phyloP scores from a whole-genome alignment of 129 eudicot genomes.

The Pulicaria dysenterica region DNA sequence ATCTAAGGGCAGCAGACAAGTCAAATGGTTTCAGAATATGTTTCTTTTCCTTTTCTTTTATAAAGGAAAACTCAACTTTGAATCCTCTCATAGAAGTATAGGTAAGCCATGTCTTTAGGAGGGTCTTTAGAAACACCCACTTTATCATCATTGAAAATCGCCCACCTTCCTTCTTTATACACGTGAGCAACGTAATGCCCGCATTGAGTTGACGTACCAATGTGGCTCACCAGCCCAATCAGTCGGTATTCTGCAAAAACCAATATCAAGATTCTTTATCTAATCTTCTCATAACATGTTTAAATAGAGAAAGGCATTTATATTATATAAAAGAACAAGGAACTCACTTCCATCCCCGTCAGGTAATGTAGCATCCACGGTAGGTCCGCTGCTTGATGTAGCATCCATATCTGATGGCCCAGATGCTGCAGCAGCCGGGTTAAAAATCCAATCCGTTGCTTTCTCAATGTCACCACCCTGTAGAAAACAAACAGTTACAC shows the following conservation, averaged over 20 bases:
- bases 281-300: background rate
- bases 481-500: constrained; percentile 5
- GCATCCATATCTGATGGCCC: constrained; percentile 67
- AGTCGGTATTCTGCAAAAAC: constrained; percentile 76
- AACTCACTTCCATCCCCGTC: constrained; percentile 96
- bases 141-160: constrained; percentile 84
- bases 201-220: constrained; percentile 93
- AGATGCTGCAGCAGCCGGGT: constrained; percentile 42
- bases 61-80: constrained; percentile 30
- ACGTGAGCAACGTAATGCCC: constrained; percentile 98
- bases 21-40: background rate
- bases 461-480: constrained; percentile 93
- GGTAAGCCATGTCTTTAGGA: constrained; percentile 95
- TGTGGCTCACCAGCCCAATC: constrained; percentile 94
- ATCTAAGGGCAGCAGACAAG: constrained; percentile 10
- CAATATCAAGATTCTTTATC: background rate
- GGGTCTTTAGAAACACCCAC: constrained; percentile 91
- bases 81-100: constrained; percentile 87
- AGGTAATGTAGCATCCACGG: constrained; percentile 58
- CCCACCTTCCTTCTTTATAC: constrained; percentile 88
- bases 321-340: background rate
- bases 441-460: constrained; percentile 92
- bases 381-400: constrained; percentile 54
- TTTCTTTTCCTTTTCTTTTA: background rate
- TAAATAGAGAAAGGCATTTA: background rate